A percentile compares a stretch with the other conserved stretches of the same genome.
These are phyloP conservation scores for Rhodamnia argentea DNA, from an alignment of 345 rosid genomes.

Conservation along the genomic window DNA sequence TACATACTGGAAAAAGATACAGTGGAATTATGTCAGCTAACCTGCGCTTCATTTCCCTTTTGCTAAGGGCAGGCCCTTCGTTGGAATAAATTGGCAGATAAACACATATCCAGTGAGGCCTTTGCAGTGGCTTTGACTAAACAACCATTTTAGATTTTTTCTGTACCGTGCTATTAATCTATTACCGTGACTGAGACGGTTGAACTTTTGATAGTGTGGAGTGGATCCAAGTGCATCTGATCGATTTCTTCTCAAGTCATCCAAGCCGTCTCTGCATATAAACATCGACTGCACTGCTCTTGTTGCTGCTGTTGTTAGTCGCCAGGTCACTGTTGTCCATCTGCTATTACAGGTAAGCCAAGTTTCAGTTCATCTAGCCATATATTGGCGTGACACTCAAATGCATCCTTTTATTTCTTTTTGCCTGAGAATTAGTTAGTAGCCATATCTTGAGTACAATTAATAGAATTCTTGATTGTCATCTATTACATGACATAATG, in stretches of 20 bases:
- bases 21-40: neutral
- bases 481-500: neutral
- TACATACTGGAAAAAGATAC: neutral
- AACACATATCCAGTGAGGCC: neutral
- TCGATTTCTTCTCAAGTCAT: constrained; percentile 66
- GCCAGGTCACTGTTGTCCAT: constrained; percentile 64
- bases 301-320: constrained; percentile 73
- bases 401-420: neutral
- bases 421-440: neutral
- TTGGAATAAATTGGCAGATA: neutral
- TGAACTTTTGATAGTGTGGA: constrained; percentile 50
- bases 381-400: neutral
- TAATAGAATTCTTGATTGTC: neutral
- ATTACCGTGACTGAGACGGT: neutral
- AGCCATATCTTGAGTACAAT: neutral
- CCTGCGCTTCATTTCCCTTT: neutral
- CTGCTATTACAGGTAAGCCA: constrained; percentile 61
- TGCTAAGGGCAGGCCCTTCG: neutral
- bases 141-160: neutral
- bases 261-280: constrained; percentile 84
- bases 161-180: neutral
- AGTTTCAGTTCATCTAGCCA: neutral
- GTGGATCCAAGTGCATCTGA: constrained; percentile 57
- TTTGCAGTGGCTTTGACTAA: neutral
- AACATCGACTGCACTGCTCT: constrained; percentile 84